A percentile compares a stretch with the other conserved stretches of the same genome.
Evolutionary conservation across 306 rosid genomes (phyloP).

Genomic region (Vachellia pachyceras): DNA sequence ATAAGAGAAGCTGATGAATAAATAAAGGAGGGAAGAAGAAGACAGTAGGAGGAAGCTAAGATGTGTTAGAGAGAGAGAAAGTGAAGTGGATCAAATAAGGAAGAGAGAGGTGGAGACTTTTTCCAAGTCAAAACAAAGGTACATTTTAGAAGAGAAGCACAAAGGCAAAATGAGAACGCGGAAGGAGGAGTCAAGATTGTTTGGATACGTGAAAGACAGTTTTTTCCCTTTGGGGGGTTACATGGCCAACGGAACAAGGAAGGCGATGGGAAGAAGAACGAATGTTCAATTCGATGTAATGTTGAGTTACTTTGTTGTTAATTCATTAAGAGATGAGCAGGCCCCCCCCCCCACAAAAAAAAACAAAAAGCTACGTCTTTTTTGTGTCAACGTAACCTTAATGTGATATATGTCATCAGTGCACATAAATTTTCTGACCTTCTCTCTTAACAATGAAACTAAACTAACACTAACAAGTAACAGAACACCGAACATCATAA

Average conservation of each 20-base stretch:
- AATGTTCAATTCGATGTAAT: too few relatives aligned
- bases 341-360: too few relatives aligned
- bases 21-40: neutral
- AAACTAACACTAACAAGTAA: neutral
- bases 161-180: neutral
- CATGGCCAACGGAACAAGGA: neutral
- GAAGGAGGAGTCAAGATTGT: neutral
- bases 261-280: too few relatives aligned
- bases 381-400: neutral
- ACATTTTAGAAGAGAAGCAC: neutral
- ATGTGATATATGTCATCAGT: neutral
- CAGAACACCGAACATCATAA: neutral
- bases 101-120: slow-evolving; percentile 27
- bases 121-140: slow-evolving; percentile 54
- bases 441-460: neutral
- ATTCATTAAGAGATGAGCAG: too few relatives aligned
- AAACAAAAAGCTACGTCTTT: slow-evolving; percentile 4
- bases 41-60: slow-evolving; percentile 24
- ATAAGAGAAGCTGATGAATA: neutral
- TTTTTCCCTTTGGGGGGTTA: neutral
- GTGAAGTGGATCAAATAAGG: too few relatives aligned
- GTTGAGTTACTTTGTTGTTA: neutral
- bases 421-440: neutral
- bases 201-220: neutral
- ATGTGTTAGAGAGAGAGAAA: neutral